phyloP scores from a whole-genome alignment of 2,329 filamentous ascomycete species.

The Fusarium goolgardi region DNA sequence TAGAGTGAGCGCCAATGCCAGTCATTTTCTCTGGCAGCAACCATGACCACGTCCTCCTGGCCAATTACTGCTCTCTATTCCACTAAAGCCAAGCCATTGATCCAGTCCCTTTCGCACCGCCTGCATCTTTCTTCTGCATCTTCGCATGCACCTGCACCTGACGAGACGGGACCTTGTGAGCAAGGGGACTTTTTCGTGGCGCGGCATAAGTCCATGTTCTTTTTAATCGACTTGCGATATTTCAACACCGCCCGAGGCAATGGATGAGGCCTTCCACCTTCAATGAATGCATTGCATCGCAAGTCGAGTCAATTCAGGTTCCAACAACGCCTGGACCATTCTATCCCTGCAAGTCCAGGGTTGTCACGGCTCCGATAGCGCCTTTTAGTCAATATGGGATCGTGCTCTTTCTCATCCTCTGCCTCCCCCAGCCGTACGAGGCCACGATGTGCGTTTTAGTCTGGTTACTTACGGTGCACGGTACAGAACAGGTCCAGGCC shows the following conservation, averaged over 20 bases:
- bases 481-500: conserved; percentile 18
- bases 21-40: conserved; percentile 47
- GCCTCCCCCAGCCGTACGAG: conserved; percentile 31
- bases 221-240: background rate
- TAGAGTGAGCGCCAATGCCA: conserved; percentile 49
- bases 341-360: conserved; percentile 7
- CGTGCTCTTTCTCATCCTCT: conserved; percentile 29
- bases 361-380: conserved; percentile 8
- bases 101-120: conserved; percentile 31
- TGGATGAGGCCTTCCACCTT: conserved; percentile 33
- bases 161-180: conserved; percentile 28
- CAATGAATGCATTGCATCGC: conserved; percentile 16
- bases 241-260: conserved; percentile 17
- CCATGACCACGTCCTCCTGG: conserved; percentile 12
- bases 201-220: conserved; percentile 13
- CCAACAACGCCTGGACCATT: conserved; percentile 2
- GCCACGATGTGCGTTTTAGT: conserved; percentile 33
- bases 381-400: conserved; percentile 33
- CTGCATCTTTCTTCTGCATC: conserved; percentile 18
- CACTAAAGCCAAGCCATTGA: conserved; percentile 26
- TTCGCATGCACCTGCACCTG: conserved; percentile 38
- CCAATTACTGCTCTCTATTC: conserved; percentile 20
- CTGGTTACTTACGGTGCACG: background rate
- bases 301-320: background rate
- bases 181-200: conserved; percentile 21